Evolutionary conservation across 2,329 filamentous ascomycete species (phyloP).

Genomic region (Aspergillus novofumigatus): DNA sequence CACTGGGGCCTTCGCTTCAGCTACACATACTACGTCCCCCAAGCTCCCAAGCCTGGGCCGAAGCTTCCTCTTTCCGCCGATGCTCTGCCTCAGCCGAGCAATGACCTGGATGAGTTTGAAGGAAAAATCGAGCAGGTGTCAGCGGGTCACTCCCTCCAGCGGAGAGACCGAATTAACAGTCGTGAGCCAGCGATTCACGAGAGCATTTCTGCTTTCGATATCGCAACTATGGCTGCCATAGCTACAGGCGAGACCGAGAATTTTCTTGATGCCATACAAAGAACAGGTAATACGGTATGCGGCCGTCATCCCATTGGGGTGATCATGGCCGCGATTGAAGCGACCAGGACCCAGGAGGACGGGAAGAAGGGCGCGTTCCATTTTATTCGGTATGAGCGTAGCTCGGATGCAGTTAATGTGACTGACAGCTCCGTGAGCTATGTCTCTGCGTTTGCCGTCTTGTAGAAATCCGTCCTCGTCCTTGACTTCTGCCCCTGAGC

Average conservation of each 20-base stretch:
- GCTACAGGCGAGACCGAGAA: slow-evolving; percentile 66
- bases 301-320: slow-evolving; percentile 93
- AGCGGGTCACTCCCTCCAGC: slow-evolving; percentile 24
- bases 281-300: slow-evolving; percentile 87
- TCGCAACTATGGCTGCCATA: slow-evolving; percentile 78
- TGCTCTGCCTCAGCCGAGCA: slow-evolving; percentile 39
- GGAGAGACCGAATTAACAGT: slow-evolving; percentile 30
- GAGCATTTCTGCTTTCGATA: slow-evolving; percentile 76
- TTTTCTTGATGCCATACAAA: slow-evolving; percentile 65
- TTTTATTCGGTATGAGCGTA: slow-evolving; percentile 84
- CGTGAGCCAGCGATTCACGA: slow-evolving; percentile 64
- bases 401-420: slow-evolving; percentile 64
- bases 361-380: slow-evolving; percentile 57
- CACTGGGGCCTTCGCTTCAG: slow-evolving; percentile 86
- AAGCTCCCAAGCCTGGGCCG: slow-evolving; percentile 38
- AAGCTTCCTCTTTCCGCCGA: slow-evolving; percentile 37
- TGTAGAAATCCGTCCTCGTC: slow-evolving; percentile 40
- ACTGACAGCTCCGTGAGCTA: slow-evolving; percentile 89
- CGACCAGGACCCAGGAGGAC: slow-evolving; percentile 44
- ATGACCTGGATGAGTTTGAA: slow-evolving; percentile 20
- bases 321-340: slow-evolving; percentile 81
- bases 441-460: slow-evolving; percentile 80
- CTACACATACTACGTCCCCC: slow-evolving; percentile 72
- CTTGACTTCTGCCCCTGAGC: not conserved
- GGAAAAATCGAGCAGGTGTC: slow-evolving; percentile 27